Base-by-base conservation (phyloP, 2,329 filamentous ascomycete species). In the Graphilbum fragrans region DNA sequence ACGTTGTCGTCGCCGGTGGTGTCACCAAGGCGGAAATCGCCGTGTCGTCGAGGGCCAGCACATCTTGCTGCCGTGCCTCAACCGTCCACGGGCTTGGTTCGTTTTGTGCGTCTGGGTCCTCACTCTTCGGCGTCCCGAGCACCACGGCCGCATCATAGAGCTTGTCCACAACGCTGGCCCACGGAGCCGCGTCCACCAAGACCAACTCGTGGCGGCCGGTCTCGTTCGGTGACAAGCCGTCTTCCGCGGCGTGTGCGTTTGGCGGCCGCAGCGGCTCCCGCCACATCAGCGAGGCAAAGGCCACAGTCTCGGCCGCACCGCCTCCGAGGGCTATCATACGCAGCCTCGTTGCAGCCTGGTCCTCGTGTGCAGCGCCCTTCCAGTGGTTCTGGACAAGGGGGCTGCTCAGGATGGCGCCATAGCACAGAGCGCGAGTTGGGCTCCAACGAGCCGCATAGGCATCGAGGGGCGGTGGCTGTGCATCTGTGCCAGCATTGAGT, bases 391-490 rank as follows among this genome's bases (percentile, higher is more conserved):
- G 44, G 21, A 47, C 41, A 11, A 47, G 38, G 2, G 45, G 44
- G 8, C 53, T 54, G 38, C 58, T 45, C 31, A 81, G 58, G n/a
- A 79, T 60, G 3, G 62, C 55, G n/a, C 77, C 67, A 61, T 96
- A 96, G 47, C 81, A 86, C 40, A 96, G 63, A 0, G 87, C 83
- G 41, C 92, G 71, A 40, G 83, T 82, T 2, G 90, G 85, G 59
- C 87, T 94, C 88, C 90, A 98, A 52, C 92, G 68, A 41, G 86
- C 75, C 9, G 86, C 86, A 64, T 98, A 98, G 10, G 82, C 84
- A 46, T 82, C 76, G 17, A 95, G 70, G 51, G 81, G 45, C 5
- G 44, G 39, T 12, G 16, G n/a, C n/a, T 9, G 10, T n/a, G 14
- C n/a, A 14, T 20, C 29, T 21, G 22, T 10, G 22, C 3, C 11